Conservation (phyloP, 1,139 yeast species). For the Magnusiomyces tetraspermus region DNA sequence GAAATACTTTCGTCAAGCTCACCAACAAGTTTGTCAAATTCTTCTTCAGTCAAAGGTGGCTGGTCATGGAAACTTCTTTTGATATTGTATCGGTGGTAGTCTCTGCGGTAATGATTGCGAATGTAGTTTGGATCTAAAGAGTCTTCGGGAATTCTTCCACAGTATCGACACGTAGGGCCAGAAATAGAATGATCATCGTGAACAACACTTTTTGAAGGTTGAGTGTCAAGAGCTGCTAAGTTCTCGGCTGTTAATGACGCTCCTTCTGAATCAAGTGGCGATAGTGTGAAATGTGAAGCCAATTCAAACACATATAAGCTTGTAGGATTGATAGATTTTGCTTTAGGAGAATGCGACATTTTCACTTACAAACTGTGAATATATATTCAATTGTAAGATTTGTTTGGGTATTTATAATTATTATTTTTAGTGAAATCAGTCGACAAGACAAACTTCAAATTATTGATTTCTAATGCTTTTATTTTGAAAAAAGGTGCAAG, state of each 20-base stretch:
- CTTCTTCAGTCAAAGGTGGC: constrained; percentile 44
- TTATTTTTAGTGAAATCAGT: too few relatives aligned
- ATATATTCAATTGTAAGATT: neutral
- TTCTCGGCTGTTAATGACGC: neutral
- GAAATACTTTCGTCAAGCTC: constrained; percentile 48
- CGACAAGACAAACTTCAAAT: too few relatives aligned
- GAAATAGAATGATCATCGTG: neutral
- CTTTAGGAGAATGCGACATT: neutral
- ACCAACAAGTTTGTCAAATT: constrained; percentile 50
- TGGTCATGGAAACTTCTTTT: constrained; percentile 44
- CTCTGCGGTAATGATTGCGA: constrained; percentile 50
- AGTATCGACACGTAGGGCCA: constrained; percentile 2
- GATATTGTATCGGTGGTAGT: constrained; percentile 51
- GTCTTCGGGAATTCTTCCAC: constrained; percentile 11
- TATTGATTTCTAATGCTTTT: too few relatives aligned
- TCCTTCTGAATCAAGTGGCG: neutral
- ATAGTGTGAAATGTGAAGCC: neutral
- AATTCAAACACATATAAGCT: neutral
- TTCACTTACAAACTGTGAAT: too few relatives aligned
- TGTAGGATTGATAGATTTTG: neutral
- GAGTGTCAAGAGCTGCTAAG: neutral
- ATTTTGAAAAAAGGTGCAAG: too few relatives aligned
- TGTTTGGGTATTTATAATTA: neutral
- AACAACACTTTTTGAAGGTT: neutral
- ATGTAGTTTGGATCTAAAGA: constrained; percentile 15